Evolutionary conservation across 2,329 filamentous ascomycete species (phyloP).

Genomic region (Plenodomus biglobosus): DNA sequence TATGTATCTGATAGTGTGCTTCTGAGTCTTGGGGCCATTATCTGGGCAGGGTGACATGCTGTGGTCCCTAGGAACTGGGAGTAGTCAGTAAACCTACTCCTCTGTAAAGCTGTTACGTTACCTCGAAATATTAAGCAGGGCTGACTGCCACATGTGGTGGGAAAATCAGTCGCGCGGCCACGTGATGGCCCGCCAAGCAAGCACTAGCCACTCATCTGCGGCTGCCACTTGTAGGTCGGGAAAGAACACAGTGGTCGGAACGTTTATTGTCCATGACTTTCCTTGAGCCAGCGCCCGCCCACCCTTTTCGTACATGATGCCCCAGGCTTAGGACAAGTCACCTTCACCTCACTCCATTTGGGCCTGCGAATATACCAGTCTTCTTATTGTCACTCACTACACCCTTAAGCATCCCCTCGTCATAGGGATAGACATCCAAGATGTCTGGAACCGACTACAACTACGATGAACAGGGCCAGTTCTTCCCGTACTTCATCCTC

Average conservation of each 20-base stretch:
- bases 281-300: conserved; percentile 29
- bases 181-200: conserved; percentile 1
- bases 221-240: conserved; percentile 24
- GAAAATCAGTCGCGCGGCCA: not conserved
- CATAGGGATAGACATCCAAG: conserved; percentile 26
- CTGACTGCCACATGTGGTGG: no score
- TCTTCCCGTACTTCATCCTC: conserved; percentile 98
- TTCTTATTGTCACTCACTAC: conserved; percentile 21
- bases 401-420: conserved; percentile 14
- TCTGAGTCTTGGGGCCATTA: no score
- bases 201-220: conserved; percentile 19
- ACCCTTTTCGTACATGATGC: conserved; percentile 20
- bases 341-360: conserved; percentile 18
- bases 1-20: no score
- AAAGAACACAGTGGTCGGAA: conserved; percentile 37
- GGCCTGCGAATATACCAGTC: conserved; percentile 13
- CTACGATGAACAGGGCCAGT: conserved; percentile 97
- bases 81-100: no score
- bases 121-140: no score
- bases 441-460: conserved; percentile 76
- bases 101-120: no score
- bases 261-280: conserved; percentile 29
- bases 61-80: no score
- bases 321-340: conserved; percentile 17
- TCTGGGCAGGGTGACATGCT: no score